phyloP scores from a whole-genome alignment of 331 rosid species.

The Saraca asoca region DNA sequence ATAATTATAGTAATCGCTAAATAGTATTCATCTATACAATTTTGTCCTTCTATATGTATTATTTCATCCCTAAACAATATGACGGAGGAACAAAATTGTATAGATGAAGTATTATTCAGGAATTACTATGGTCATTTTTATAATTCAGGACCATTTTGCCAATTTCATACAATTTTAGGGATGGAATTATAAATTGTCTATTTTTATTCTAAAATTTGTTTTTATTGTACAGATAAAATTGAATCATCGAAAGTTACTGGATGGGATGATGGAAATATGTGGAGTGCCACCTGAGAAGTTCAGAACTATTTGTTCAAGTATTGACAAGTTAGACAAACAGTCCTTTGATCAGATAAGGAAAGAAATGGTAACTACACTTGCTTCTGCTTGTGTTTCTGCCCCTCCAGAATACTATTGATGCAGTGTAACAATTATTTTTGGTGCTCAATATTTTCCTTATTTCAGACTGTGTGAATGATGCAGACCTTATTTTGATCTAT shows the following conservation, averaged over 20 bases:
- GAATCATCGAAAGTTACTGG: conserved; percentile 83
- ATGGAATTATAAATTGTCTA: too few species aligned
- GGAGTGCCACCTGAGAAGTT: conserved; percentile 90
- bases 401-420: conserved; percentile 4
- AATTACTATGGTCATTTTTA: too few species aligned
- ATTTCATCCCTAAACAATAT: too few species aligned
- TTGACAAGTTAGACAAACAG: conserved; percentile 94
- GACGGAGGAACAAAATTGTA: too few species aligned
- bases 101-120: too few species aligned
- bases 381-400: conserved; percentile 23
- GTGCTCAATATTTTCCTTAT: conserved; percentile 10
- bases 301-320: conserved; percentile 93
- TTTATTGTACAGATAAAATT: conserved; percentile 69
- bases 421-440: conserved; percentile 4
- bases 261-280: conserved; percentile 93
- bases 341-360: conserved; percentile 74
- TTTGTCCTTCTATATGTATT: too few species aligned
- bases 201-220: conserved; percentile 7
- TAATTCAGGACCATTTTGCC: too few species aligned
- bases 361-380: conserved; percentile 73
- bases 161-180: too few species aligned
- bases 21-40: too few species aligned
- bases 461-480: conserved; percentile 12
- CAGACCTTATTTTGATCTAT: background rate
- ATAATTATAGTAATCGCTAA: too few species aligned